These are phyloP conservation scores for Mucor plumbeus DNA, from an alignment of 371 early-diverging fungal genomes.

Conservation along the genomic window DNA sequence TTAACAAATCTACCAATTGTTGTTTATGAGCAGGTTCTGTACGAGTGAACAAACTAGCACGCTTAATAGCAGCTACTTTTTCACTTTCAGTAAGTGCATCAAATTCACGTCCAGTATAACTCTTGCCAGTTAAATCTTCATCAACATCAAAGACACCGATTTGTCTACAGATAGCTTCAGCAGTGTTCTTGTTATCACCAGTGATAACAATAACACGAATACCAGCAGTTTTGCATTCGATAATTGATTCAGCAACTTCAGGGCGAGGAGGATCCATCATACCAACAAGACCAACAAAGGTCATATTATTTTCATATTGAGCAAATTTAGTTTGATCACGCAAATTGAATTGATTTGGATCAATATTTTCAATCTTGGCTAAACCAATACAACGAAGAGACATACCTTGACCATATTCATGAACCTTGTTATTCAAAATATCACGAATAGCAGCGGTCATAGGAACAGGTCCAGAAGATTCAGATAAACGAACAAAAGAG, in stretches of 20 bases:
- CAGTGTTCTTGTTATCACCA: conserved; percentile 96
- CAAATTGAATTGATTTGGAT: conserved; percentile 56
- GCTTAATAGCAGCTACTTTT: conserved; percentile 74
- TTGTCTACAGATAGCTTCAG: conserved; percentile 91
- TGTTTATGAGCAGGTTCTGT: conserved; percentile 96
- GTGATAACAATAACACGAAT: conserved; percentile 98
- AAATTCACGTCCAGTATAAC: conserved; percentile 94
- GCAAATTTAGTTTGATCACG: conserved; percentile 69
- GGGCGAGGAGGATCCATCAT: conserved; percentile 98
- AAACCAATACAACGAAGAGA: conserved; percentile 89
- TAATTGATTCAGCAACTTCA: conserved; percentile 87
- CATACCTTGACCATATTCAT: conserved; percentile 78
- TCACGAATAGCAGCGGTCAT: conserved; percentile 74
- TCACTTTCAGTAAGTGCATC: conserved; percentile 52
- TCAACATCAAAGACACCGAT: conserved; percentile 88
- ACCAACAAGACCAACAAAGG: conserved; percentile 92
- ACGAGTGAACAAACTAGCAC: conserved; percentile 90
- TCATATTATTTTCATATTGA: conserved; percentile 80
- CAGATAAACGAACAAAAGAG: conserved; percentile 58
- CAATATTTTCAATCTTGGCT: conserved; percentile 78
- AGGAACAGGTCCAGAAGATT: conserved; percentile 61
- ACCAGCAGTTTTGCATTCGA: conserved; percentile 88
- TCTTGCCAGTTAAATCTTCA: conserved; percentile 75
- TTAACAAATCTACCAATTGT: conserved; percentile 89
- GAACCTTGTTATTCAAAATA: conserved; percentile 68